These are phyloP conservation scores for Bryopsis sp. DNA, from an alignment of 139 green algal species.

Conservation along the genomic window DNA sequence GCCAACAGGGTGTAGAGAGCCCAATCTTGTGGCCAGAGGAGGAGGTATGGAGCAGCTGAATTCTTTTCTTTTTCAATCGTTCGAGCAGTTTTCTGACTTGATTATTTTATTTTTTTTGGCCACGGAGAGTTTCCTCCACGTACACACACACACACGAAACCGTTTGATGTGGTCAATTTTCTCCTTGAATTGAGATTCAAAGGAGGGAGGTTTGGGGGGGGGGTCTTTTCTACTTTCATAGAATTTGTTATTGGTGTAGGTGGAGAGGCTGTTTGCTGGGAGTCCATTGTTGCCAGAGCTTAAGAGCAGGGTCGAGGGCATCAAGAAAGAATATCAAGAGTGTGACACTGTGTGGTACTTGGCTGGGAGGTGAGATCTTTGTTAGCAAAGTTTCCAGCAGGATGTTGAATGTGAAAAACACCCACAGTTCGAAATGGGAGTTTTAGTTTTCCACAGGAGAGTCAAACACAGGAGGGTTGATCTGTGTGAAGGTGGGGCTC, in stretches of 20 bases:
- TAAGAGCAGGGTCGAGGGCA: slow-evolving; percentile 50
- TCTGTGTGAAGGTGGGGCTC: too few relatives aligned
- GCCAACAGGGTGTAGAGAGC: slow-evolving; percentile 16
- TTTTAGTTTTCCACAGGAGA: too few relatives aligned
- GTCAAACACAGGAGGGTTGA: too few relatives aligned
- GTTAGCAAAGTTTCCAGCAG: too few relatives aligned
- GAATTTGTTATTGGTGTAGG: neutral
- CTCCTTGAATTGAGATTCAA: too few relatives aligned
- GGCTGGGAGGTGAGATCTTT: slow-evolving; percentile 22
- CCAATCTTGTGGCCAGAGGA: slow-evolving; percentile 12
- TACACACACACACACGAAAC: neutral
- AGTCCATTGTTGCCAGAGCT: slow-evolving; percentile 63
- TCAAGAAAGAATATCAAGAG: slow-evolving; percentile 77
- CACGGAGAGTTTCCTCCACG: neutral
- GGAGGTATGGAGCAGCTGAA: too few relatives aligned
- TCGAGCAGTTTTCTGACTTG: too few relatives aligned
- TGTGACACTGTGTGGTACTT: slow-evolving; percentile 85
- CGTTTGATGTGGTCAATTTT: neutral
- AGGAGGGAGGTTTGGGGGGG: too few relatives aligned
- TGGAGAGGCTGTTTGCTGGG: slow-evolving; percentile 39
- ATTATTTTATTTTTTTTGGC: too few relatives aligned
- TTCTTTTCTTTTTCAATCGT: too few relatives aligned
- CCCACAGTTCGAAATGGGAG: too few relatives aligned
- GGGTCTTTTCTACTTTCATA: neutral
- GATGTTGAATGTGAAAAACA: too few relatives aligned